Base-by-base conservation (phyloP, 169 alveolate genomes). In the Cyclospora cayetanensis region DNA sequence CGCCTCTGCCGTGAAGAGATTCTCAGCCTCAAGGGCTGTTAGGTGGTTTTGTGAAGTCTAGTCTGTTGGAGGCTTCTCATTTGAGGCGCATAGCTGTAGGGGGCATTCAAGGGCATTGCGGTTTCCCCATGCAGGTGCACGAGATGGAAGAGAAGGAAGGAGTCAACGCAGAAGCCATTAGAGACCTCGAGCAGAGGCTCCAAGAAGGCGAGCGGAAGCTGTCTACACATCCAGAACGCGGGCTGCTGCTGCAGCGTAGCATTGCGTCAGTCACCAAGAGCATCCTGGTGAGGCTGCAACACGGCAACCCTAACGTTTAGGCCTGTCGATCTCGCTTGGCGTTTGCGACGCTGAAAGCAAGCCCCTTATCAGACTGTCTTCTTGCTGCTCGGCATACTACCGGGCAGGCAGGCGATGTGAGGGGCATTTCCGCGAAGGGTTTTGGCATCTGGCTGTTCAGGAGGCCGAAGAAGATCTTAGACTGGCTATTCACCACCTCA, bases 251-350 rank as follows among this genome's bases (percentile, higher is more conserved):
- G 86, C 86, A 74, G 86, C 65, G n/a, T 3, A 42, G 42, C 34
- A 74, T 74, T 9, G 42, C 31, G n/a, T 39, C 31, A 20, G 42
- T 65, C 86, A 74, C 86, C 41, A 35, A 42, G 35, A 42, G 11
- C 86, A 1, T 74, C 43, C 86, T 74, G n/a, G 86, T 74, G 43
- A 74, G 43, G 66, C 86, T n/a, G n/a, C n/a, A n/a, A n/a, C n/a
- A n/a, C n/a, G n/a, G n/a, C n/a, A n/a, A n/a, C n/a, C n/a, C n/a
- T n/a, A n/a, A n/a, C n/a, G n/a, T n/a, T n/a, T n/a, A n/a, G n/a
- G n/a, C n/a, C n/a, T n/a, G n/a, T n/a, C n/a, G n/a, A n/a, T n/a
- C n/a, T n/a, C n/a, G n/a, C n/a, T n/a, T n/a, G n/a, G n/a, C n/a
- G n/a, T n/a, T n/a, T n/a, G n/a, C n/a, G n/a, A n/a, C n/a, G n/a